Evolutionary conservation across 192 early-diverging fungal species (phyloP), one percentile per base, ranked within the genome.

Genomic region (Obelidium mucronatum): DNA sequence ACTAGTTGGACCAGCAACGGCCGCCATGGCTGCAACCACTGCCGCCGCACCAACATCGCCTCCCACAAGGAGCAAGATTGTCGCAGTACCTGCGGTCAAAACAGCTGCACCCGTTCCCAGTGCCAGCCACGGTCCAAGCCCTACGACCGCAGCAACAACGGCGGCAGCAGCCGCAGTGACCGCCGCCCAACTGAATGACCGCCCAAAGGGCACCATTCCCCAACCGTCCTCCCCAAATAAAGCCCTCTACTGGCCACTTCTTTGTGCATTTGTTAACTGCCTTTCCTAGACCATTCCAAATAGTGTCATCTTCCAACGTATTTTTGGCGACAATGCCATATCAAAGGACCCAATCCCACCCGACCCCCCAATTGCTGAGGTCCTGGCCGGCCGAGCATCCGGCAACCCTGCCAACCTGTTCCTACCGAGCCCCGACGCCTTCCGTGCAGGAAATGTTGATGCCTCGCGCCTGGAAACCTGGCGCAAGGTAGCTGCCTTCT

Each of bases 321-420:
- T 64, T 8, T 64, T 64, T 37, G 61, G 61, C 11, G 61, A 64
- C 2, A 64, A 64, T 36, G 34, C 24, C 13, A 37, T 13, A 26
- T 37, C 34, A 15, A 17, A 19, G 4, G 36, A 4, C 61, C 3
- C 61, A 17, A 1, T 64, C 33, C 34, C 61, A 3, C 61, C 61
- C 33, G 8, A 6, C 15, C 61, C 61, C 6, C 36, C 61, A 8
- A 8, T 64, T 6, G 33, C 24, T 19, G 61, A 64, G 0, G 3
- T 64, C 61, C 19, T 64, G 4, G 30, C 8, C 15, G 3, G 61
- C 4, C 30, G 11, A 37, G 34, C 61, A 1, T 11, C 30, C 36
- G 61, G 61, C 17, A 35, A 64, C 24, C 61, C 61, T 17, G 36
- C 61, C 30, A 19, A 11, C 4, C 61, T 64, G 4, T 64, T 64